These are phyloP conservation scores for Tolypocladium paradoxum DNA, from an alignment of 2,329 filamentous ascomycete species.

Conservation along the genomic window DNA sequence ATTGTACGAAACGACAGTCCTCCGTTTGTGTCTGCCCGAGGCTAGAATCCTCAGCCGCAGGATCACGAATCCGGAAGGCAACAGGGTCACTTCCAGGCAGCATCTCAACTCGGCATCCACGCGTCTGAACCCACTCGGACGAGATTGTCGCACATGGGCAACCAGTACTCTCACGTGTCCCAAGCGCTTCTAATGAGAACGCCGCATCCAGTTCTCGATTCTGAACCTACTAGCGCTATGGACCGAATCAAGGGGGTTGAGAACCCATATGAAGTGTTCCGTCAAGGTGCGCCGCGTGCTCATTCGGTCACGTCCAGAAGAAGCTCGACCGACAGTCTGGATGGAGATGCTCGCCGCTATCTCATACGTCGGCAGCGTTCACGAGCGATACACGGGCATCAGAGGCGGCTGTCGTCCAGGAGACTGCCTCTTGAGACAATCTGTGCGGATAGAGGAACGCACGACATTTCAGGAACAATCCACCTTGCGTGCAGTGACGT, in stretches of 20 bases:
- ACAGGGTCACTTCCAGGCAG: background rate
- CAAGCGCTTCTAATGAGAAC: slow-evolving; percentile 3
- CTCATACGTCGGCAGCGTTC: slow-evolving; percentile 10
- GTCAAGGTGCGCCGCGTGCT: background rate
- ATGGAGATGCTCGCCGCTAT: slow-evolving; percentile 9
- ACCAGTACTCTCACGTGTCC: background rate
- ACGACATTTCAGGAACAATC: slow-evolving; percentile 3
- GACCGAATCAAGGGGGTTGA: background rate
- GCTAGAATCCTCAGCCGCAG: background rate
- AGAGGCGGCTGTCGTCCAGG: slow-evolving; percentile 11
- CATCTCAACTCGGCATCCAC: background rate
- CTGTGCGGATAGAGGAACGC: slow-evolving; percentile 8
- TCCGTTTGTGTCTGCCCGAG: background rate
- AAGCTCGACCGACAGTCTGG: background rate
- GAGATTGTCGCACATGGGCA: background rate
- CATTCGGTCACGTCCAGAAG: background rate
- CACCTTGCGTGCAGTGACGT: slow-evolving; percentile 1
- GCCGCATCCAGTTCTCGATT: background rate
- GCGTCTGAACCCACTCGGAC: background rate
- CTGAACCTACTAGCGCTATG: background rate
- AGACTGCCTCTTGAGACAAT: slow-evolving; percentile 15
- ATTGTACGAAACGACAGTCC: background rate
- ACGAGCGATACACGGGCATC: slow-evolving; percentile 6
- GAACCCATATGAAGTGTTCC: background rate
- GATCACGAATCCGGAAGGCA: background rate